A percentile compares a stretch with the other conserved stretches of the same genome.
Evolutionary conservation across 208 protist species (phyloP).

Genomic region (Entamoeba invadens): DNA sequence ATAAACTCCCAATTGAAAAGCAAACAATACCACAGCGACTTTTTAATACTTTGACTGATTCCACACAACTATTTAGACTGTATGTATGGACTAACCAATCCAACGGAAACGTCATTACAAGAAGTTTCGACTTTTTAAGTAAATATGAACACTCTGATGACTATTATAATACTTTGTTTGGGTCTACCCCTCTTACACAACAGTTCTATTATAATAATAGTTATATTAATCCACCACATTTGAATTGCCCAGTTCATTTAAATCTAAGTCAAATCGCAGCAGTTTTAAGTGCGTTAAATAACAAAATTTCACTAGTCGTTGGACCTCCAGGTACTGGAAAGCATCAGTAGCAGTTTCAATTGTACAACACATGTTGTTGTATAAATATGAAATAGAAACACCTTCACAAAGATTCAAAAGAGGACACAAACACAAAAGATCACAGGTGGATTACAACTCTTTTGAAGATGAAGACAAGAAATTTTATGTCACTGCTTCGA

Average conservation of each 20-base stretch:
- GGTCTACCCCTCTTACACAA: neutral
- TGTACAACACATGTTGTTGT: neutral
- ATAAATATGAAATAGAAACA: no score
- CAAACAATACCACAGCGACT: neutral
- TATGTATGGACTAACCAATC: neutral
- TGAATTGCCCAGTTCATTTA: constrained; percentile 35
- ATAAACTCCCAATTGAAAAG: neutral
- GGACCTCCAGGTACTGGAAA: constrained; percentile 73
- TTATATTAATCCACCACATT: neutral
- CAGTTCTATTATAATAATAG: neutral
- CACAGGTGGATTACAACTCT: no score
- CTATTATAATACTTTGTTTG: neutral
- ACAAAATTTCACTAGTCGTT: constrained; percentile 30
- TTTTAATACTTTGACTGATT: neutral
- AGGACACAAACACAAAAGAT: no score
- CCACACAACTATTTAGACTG: neutral
- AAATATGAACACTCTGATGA: neutral
- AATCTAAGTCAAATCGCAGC: constrained; percentile 64
- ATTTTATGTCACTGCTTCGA: constrained; percentile 75
- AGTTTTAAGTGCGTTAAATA: neutral
- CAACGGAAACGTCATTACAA: neutral
- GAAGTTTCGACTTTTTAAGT: neutral
- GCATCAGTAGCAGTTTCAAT: neutral
- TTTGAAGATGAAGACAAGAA: no score
- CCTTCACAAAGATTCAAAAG: no score